A percentile compares a stretch with the other conserved stretches of the same genome.
Conservation (phyloP, 129 eudicot genomes). For the Flaveria sonorensis region DNA sequence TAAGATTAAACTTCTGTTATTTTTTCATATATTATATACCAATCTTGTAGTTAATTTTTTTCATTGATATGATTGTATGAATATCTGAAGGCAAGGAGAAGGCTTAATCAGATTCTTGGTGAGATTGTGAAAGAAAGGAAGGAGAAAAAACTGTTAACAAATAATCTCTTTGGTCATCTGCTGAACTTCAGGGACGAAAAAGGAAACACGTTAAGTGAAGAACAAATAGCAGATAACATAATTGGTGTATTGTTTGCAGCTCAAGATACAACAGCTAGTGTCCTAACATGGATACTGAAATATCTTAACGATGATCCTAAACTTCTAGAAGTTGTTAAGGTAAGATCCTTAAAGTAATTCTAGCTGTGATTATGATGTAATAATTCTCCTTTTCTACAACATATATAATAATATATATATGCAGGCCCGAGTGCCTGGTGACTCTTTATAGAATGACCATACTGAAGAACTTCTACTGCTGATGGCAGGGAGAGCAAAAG, state of each 20-base stretch:
- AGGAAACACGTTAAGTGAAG: slow-evolving; percentile 54
- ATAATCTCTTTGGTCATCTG: slow-evolving; percentile 62
- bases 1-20: not conserved
- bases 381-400: slow-evolving; percentile 2
- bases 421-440: slow-evolving; percentile 9
- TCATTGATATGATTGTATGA: slow-evolving; percentile 14
- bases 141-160: slow-evolving; percentile 49
- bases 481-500: slow-evolving; percentile 68
- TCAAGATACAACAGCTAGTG: slow-evolving; percentile 94
- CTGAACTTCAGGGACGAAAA: slow-evolving; percentile 62
- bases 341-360: slow-evolving; percentile 23
- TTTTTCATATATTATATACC: slow-evolving; percentile 6
- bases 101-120: slow-evolving; percentile 54
- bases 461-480: slow-evolving; percentile 21
- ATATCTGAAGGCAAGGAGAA: slow-evolving; percentile 61
- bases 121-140: slow-evolving; percentile 55
- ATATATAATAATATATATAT: not conserved
- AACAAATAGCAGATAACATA: slow-evolving; percentile 75
- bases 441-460: slow-evolving; percentile 4
- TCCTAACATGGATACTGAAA: slow-evolving; percentile 79
- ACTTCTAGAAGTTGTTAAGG: slow-evolving; percentile 72
- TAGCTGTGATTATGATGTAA: not conserved
- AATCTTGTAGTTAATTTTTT: not conserved
- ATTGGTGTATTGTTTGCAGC: slow-evolving; percentile 91
- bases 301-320: slow-evolving; percentile 70